Evolutionary conservation across 2,329 filamentous ascomycete genomes (phyloP).

Genomic region (Trichoderma sp.): DNA sequence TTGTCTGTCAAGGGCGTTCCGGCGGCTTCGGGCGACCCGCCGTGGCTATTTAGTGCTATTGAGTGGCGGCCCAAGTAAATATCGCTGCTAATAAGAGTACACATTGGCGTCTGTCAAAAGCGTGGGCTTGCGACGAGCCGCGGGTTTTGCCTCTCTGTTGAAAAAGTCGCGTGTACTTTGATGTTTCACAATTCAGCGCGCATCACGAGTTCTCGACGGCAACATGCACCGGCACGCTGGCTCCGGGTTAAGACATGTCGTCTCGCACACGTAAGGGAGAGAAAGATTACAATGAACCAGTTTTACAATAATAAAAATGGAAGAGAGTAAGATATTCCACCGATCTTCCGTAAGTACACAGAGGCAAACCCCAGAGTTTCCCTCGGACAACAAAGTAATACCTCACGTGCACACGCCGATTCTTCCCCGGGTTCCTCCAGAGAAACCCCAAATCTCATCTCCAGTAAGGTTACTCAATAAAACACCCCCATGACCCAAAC

Average conservation of each 20-base stretch:
- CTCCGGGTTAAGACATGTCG: background rate
- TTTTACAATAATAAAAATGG: background rate
- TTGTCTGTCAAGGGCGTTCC: slow-evolving; percentile 11
- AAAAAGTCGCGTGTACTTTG: background rate
- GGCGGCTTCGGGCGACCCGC: slow-evolving; percentile 7
- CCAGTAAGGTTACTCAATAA: background rate
- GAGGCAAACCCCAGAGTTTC: background rate
- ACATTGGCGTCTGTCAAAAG: background rate
- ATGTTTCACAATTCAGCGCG: background rate
- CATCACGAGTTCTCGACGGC: background rate
- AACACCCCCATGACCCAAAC: background rate
- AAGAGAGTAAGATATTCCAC: background rate
- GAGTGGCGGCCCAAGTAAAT: background rate
- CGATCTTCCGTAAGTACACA: background rate
- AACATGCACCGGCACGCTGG: background rate
- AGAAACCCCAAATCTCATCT: background rate
- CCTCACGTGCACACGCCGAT: slow-evolving; percentile 4
- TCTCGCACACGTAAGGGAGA: background rate
- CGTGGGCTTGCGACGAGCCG: slow-evolving; percentile 1
- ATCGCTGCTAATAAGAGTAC: background rate
- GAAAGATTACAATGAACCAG: background rate
- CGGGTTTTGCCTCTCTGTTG: background rate
- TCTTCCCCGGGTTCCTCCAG: background rate
- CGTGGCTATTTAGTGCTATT: background rate
- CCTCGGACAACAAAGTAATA: background rate